Evolutionary conservation across 2,329 filamentous ascomycete species (phyloP).

Genomic region (Sarocladium kiliense): DNA sequence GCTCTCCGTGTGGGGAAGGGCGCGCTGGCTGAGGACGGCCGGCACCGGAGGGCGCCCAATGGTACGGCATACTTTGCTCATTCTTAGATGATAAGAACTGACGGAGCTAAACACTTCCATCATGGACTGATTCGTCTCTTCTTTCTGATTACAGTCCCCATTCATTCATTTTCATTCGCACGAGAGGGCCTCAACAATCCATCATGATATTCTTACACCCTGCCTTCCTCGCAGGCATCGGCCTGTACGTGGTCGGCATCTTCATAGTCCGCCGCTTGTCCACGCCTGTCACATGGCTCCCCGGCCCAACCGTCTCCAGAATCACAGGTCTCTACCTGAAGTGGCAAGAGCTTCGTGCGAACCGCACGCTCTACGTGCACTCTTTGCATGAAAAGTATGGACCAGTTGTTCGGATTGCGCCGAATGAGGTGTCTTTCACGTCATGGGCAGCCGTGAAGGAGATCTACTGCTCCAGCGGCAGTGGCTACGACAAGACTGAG

Average conservation of each 20-base stretch:
- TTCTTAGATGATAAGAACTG: constrained; percentile 7
- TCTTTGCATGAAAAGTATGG: constrained; percentile 49
- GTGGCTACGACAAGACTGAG: constrained; percentile 60
- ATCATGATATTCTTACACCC: not conserved
- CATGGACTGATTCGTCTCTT: no score
- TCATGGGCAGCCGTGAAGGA: constrained; percentile 53
- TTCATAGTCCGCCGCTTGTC: constrained; percentile 13
- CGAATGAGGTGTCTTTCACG: constrained; percentile 55
- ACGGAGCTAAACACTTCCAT: no score
- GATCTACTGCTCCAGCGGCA: constrained; percentile 57
- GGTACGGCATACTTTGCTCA: not conserved
- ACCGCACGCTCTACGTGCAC: constrained; percentile 51
- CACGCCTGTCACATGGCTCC: constrained; percentile 34
- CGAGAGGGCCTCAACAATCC: no score
- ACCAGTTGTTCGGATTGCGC: constrained; percentile 51
- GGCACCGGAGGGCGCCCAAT: constrained; percentile 6
- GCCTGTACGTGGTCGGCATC: not conserved
- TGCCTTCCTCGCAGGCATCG: not conserved
- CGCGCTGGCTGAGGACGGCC: not conserved
- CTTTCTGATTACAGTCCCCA: no score
- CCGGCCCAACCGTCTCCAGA: constrained; percentile 42
- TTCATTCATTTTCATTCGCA: no score
- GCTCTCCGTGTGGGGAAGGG: not conserved
- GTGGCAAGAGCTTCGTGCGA: constrained; percentile 50
- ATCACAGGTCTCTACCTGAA: constrained; percentile 48